Evolutionary conservation across 2,329 filamentous ascomycete species (phyloP), one percentile per base, ranked within the genome.

Genomic region (Ophiocordyceps sinensis): DNA sequence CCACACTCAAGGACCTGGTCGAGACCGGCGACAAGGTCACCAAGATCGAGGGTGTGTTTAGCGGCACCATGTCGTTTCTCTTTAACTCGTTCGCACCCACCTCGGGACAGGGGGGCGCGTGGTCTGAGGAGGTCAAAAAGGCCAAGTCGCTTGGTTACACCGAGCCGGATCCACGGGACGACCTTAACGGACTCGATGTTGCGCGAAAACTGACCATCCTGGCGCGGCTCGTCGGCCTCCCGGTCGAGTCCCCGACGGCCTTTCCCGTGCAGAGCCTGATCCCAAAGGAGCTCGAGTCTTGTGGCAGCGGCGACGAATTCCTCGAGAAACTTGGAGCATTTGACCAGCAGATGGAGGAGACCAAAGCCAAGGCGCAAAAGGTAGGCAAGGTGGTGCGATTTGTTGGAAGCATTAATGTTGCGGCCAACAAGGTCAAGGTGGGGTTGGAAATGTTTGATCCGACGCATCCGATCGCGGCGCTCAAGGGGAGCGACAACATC

Each of bases 401-500:
- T 52, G 88, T 96, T 12, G 91, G 91, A 38, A 94, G 85, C 59
- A 85, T 96, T 46, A 87, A 98, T 57, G 79, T 94, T 36, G 71
- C 67, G n/a, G 74, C 71, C 46, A 82, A 85, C 59, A 68, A 79
- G 51, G 83, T 96, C 60, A 93, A 88, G 69, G 91, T 98, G 43
- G 89, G 91, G 3, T 65, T 98, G 49, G 82, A 95, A 71, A 85
- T 82, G 64, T 88, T 87, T 52, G 87, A 94, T 50, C 77, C 77
- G 51, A 84, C 82, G 45, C 86, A 93, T 57, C 85, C 91, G 12
- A 95, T 98, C 64, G 91, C 91, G 13, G 82, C 84, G 38, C 71
- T 98, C 43, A 94, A 94, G 73, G 91, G 91, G 30, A 96, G 88
- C 61, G 91, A 96, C 60, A 98, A 98, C 68, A 94, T 98, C 59